These are phyloP conservation scores for Neonothopanus nambi DNA, from an alignment of 1,284 basidiomycete species.

Conservation along the genomic window DNA sequence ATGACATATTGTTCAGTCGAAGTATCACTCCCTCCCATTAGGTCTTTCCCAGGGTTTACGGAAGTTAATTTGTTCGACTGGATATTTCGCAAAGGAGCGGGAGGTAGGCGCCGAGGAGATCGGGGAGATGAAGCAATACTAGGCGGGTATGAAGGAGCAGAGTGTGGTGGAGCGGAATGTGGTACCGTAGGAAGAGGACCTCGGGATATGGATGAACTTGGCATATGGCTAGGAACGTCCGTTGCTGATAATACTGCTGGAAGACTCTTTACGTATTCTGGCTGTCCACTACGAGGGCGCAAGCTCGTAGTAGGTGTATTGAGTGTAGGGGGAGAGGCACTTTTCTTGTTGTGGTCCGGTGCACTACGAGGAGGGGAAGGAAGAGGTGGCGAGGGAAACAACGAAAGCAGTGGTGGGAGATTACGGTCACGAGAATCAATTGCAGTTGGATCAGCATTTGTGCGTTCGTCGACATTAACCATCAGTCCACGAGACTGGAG, in stretches of 20 bases:
- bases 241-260: not conserved
- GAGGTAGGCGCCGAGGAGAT: conserved; percentile 6
- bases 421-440: not conserved
- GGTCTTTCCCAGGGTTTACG: not conserved
- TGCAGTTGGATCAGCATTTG: not conserved
- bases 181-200: not conserved
- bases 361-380: not conserved
- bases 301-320: not conserved
- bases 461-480: too few relatives aligned
- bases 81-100: not conserved
- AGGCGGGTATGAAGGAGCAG: not conserved
- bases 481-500: not conserved
- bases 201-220: not conserved
- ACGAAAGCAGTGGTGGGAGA: not conserved
- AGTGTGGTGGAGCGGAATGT: not conserved
- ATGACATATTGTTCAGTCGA: conserved; percentile 1
- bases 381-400: not conserved
- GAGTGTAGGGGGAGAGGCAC: not conserved
- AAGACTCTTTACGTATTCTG: not conserved
- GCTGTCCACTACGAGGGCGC: conserved; percentile 2
- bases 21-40: too few relatives aligned
- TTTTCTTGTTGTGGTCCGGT: not conserved
- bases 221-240: not conserved
- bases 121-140: not conserved
- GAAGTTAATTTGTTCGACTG: not conserved